Conservation (phyloP, 768 basidiomycete genomes). For the Hypholoma fasciculare region DNA sequence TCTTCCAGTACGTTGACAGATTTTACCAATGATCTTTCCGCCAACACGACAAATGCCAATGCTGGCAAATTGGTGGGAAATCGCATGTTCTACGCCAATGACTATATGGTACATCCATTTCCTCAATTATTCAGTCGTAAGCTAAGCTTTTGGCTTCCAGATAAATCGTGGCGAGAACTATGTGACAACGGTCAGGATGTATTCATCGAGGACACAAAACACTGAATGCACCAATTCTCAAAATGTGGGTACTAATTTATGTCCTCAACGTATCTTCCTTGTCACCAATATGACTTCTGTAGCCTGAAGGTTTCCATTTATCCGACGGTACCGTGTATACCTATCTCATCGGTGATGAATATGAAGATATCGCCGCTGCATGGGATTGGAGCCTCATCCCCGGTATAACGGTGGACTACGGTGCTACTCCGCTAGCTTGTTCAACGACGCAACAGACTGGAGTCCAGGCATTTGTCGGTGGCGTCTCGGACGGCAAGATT, state of each 20-base stretch:
- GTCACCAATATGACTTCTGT: conserved; percentile 2
- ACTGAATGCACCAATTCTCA: conserved; percentile 67
- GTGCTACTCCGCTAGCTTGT: conserved; percentile 53
- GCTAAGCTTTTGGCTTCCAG: conserved; percentile 27
- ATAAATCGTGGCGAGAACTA: conserved; percentile 63
- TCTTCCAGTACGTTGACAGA: conserved; percentile 37
- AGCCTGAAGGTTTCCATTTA: conserved; percentile 71
- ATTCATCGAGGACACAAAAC: conserved; percentile 55
- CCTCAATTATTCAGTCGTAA: background rate
- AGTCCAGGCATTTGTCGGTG: conserved; percentile 62
- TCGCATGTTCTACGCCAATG: conserved; percentile 64
- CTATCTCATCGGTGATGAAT: conserved; percentile 65
- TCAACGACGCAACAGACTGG: conserved; percentile 41
- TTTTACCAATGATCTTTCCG: conserved; percentile 39
- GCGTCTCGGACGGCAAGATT: conserved; percentile 54
- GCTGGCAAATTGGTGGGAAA: conserved; percentile 56
- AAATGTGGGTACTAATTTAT: conserved; percentile 40
- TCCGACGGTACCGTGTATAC: conserved; percentile 66
- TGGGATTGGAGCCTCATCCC: conserved; percentile 84
- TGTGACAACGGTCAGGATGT: conserved; percentile 64
- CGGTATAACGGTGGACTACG: conserved; percentile 68
- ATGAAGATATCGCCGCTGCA: conserved; percentile 68
- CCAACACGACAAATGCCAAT: conserved; percentile 44
- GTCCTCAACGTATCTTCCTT: background rate
- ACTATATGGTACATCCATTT: conserved; percentile 57